Base-by-base conservation (phyloP, 1,284 basidiomycete species). In the Apiotrichum mycotoxinovorans region DNA sequence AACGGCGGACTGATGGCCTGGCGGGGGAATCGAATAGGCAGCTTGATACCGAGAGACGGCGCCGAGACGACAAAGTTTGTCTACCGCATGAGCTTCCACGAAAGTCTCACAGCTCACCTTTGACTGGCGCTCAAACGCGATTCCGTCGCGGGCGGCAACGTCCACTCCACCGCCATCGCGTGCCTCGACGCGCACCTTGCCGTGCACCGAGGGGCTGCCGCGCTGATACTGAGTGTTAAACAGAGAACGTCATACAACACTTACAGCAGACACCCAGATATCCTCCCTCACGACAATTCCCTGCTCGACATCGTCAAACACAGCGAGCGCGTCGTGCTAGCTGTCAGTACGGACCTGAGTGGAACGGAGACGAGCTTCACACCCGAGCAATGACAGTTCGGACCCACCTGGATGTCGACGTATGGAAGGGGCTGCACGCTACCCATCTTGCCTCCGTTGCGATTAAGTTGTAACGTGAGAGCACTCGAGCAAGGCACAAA, bases 241-340 rank as follows among this genome's bases (percentile, higher is more conserved):
- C 23, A 17, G 30, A 17, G n/a, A 27, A 18, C 20, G 20, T 26
- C 12, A 10, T 2, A 18, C 14, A 11, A 26, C 4, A 65, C 76
- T 60, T 44, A 77, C 76, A 11, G 64, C 71, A 10, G 75, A 78
- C 14, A 78, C 56, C 74, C 74, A 78, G 20, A 78, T 66, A 61
- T 75, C 69, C 57, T 78, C 76, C 17, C 61, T 54, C 7, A 52
- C 14, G 0, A 76, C 70, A 2, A 70, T 63, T 0, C 66, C 68
- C 53, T 78, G 76, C 43, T 68, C 69, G n/a, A 78, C 69, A 62
- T 78, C 74, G 44, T 76, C 76, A 48, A 76, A 74, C 4, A 76
- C 76, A 14, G 70, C 57, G 20, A 72, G 56, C 1, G 76, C 68
- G 58, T 78, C 75, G 52, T 73, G 76, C 76, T 78, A n/a, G 53